Conservation (phyloP, 768 basidiomycete genomes). For the Gloeophyllum trabeum region DNA sequence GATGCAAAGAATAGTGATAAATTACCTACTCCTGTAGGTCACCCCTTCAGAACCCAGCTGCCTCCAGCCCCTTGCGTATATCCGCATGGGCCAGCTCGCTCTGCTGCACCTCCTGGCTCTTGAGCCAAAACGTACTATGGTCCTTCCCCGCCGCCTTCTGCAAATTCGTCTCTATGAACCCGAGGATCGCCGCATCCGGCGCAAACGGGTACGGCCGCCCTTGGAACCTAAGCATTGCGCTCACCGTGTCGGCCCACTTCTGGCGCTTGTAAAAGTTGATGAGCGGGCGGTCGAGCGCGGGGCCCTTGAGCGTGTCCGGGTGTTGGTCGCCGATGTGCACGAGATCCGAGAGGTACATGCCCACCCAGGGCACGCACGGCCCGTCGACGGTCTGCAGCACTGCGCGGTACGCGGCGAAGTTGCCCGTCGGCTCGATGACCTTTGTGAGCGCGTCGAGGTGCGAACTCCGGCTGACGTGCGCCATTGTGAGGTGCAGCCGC, state of each 20-base stretch:
- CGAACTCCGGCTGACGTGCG: constrained; percentile 41
- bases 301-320: constrained; percentile 19
- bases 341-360: constrained; percentile 51
- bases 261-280: constrained; percentile 47
- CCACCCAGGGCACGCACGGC: constrained; percentile 60
- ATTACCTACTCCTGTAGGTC: too few relatives aligned
- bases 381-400: constrained; percentile 29
- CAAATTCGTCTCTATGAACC: constrained; percentile 38
- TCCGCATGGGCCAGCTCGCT: constrained; percentile 50
- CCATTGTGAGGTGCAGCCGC: constrained; percentile 54
- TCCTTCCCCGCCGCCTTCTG: constrained; percentile 28
- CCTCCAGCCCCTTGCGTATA: constrained; percentile 56
- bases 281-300: constrained; percentile 9
- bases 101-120: constrained; percentile 49
- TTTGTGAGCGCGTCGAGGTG: constrained; percentile 39
- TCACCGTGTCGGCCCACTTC: constrained; percentile 43
- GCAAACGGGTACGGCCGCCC: constrained; percentile 34
- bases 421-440: constrained; percentile 47
- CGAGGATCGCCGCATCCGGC: constrained; percentile 31
- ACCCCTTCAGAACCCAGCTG: constrained; percentile 42
- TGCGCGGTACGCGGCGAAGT: constrained; percentile 43
- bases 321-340: constrained; percentile 42
- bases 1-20: constrained; percentile 4
- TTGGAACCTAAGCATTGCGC: constrained; percentile 48
- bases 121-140: constrained; percentile 41